Conservation (phyloP, 345 rosid species). For the Eucalyptus polyanthemos region DNA sequence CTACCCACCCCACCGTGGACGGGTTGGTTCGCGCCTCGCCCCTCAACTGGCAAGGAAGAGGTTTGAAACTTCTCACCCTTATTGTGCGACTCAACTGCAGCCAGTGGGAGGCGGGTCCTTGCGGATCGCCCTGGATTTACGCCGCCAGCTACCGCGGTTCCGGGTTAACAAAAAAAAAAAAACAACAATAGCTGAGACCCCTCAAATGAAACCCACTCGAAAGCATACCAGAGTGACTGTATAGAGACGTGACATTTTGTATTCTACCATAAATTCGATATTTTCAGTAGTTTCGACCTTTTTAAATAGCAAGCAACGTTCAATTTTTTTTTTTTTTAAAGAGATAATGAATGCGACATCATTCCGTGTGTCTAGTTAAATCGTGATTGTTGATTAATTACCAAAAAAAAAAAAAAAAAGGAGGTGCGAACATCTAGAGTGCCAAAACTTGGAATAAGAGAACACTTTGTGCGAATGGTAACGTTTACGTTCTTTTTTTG, state of each 20-base stretch:
- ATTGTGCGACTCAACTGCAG: no score
- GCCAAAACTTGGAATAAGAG: accelerated
- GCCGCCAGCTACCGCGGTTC: no score
- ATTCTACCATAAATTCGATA: background rate
- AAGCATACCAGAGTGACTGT: background rate
- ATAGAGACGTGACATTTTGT: background rate
- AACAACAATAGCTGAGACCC: background rate
- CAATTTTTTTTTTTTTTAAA: background rate
- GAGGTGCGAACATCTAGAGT: accelerated
- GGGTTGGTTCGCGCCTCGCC: no score
- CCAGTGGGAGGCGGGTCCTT: no score
- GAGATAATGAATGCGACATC: background rate
- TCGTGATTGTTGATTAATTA: background rate
- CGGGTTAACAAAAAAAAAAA: no score
- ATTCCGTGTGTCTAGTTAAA: background rate
- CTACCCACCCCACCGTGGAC: no score
- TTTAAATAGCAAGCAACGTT: background rate
- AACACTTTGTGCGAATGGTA: no score
- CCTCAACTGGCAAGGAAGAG: no score
- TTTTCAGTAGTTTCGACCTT: background rate
- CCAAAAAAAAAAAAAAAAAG: no score
- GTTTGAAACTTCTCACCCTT: no score
- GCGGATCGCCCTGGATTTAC: no score
- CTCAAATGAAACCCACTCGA: background rate
- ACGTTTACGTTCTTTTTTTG: no score